phyloP scores from a whole-genome alignment of 176 grass and related monocot genomes.

The Puccinellia tenuiflora region DNA sequence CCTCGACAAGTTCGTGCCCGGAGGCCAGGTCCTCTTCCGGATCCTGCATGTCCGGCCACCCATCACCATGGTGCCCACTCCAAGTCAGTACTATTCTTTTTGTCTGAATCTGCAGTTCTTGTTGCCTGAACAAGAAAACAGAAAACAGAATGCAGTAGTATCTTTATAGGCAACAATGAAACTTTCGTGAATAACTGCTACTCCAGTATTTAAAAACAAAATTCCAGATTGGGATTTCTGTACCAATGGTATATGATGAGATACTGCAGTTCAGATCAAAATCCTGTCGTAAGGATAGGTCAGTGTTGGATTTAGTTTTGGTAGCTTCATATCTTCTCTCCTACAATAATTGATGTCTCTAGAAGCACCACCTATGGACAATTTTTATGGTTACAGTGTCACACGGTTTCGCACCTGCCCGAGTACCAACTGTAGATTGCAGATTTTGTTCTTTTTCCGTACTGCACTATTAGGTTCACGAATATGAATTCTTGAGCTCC shows the following conservation, averaged over 20 bases:
- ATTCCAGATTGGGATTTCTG: too few relatives aligned
- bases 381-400: not conserved
- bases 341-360: not conserved
- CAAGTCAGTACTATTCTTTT: conserved; percentile 40
- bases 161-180: not conserved
- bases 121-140: not conserved
- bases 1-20: conserved; percentile 73
- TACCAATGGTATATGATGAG: too few relatives aligned
- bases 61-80: conserved; percentile 78
- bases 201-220: too few relatives aligned
- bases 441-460: not conserved
- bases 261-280: too few relatives aligned
- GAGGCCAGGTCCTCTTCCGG: conserved; percentile 59
- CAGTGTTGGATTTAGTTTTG: too few relatives aligned
- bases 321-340: not conserved
- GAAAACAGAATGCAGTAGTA: too few relatives aligned
- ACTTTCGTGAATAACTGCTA: too few relatives aligned
- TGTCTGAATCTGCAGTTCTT: not conserved
- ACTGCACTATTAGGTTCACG: conserved; percentile 8
- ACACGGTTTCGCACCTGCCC: conserved; percentile 5
- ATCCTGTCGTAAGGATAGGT: too few relatives aligned
- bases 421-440: not conserved
- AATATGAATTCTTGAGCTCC: not conserved
- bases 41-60: conserved; percentile 58
- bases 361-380: not conserved